phyloP scores from a whole-genome alignment of 225 moss, liverwort and hornwort genomes.

The Physcomitrium patens region DNA sequence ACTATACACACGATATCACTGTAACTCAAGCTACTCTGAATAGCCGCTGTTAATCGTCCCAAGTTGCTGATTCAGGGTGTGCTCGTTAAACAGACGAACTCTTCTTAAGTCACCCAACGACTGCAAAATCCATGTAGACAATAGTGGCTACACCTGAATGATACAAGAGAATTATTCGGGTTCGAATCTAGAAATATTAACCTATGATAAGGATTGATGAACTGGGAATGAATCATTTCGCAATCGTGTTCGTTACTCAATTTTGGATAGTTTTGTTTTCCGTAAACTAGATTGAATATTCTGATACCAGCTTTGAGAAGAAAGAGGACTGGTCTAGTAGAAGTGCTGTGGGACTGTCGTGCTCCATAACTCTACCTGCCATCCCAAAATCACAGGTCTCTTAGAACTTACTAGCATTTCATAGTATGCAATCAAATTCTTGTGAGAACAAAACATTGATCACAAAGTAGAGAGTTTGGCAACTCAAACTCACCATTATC shows the following conservation, averaged over 20 bases:
- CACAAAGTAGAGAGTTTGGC: background rate
- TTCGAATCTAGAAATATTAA: no score
- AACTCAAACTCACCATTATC: constrained; percentile 31
- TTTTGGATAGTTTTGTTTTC: background rate
- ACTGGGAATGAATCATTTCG: no score
- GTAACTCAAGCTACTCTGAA: no score
- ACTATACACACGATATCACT: no score
- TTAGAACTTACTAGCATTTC: background rate
- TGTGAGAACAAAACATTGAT: background rate
- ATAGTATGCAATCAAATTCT: background rate
- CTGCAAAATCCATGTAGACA: no score
- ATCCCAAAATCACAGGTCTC: background rate
- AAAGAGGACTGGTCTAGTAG: constrained; percentile 45
- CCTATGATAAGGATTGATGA: no score
- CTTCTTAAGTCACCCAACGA: no score
- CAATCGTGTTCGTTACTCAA: background rate
- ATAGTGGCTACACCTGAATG: no score
- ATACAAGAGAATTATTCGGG: no score
- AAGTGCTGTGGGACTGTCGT: constrained; percentile 34
- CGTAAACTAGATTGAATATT: constrained; percentile 31
- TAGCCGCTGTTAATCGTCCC: no score
- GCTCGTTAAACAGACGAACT: no score
- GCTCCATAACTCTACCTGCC: constrained; percentile 48
- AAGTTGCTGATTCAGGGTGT: no score
- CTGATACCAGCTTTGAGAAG: constrained; percentile 48